Evolutionary conservation across 2,329 filamentous ascomycete species (phyloP), one percentile per base, ranked within the genome.

Genomic region (Pseudogymnoascus sp.): DNA sequence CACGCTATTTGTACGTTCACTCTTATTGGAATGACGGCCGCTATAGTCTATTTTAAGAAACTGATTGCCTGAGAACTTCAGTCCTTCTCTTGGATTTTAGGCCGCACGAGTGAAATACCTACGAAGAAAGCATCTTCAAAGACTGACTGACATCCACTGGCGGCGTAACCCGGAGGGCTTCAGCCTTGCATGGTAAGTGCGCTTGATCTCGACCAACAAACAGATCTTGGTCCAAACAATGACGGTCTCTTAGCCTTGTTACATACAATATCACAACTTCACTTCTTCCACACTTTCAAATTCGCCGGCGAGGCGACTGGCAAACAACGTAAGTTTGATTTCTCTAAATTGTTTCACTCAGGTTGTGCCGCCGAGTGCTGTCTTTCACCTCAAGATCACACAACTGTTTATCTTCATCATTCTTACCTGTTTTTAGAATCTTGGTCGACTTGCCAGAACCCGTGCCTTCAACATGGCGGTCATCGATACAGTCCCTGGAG

Each of bases 391-490:
- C 48, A 5, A 12, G 27, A 31, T 18, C 27, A 18, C 45, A 52
- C 0, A 52, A 18, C 5, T 5, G 45, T 18, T 52, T 55, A 5
- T 4, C 18, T 33, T 31, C 48, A 27, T 33, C 27, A 33, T 33
- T 33, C 48, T 55, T 15, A 55, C 29, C 5, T n/a, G 13, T 12
- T 3, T 36, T 36, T 36, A 36, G 35, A 13, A 13, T 12, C 35
- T 12, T 13, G 5, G 13, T 9, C 29, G 8, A 18, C 29, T 55
- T 33, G n/a, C 1, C 48, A 55, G 27, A 12, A 33, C 45, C 7
- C 2, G 4, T 2, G 12, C 4, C 13, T 7, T 33, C 10, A 55
- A 2, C n/a, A 72, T 72, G 70, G 69, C 68, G 1, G 59, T 72
- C 21, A 62, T 71, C 25, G 15, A 64, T 10, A 64, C 63, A 4